Evolutionary conservation across 345 rosid genomes (phyloP).

Genomic region (Gossypium herbaceum): DNA sequence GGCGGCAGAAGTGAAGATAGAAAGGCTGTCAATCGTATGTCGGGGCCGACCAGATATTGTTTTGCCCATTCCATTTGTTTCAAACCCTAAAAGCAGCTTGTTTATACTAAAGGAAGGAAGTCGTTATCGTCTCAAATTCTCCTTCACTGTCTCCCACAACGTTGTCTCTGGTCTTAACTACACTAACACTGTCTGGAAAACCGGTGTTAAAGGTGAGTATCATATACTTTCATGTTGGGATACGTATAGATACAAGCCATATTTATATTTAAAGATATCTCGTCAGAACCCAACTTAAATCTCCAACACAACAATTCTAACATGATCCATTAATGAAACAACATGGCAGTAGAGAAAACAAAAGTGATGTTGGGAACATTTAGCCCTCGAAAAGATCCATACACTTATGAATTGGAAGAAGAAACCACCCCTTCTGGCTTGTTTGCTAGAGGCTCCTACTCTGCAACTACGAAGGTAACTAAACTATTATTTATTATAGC

Average conservation of each 20-base stretch:
- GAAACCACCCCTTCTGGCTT: conserved; percentile 76
- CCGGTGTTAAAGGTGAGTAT: conserved; percentile 57
- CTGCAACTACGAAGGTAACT: conserved; percentile 65
- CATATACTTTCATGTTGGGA: not conserved
- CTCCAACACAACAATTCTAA: too few species aligned
- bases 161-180: conserved; percentile 80
- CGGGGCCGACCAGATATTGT: conserved; percentile 56
- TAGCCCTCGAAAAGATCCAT: conserved; percentile 70
- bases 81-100: conserved; percentile 54
- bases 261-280: too few species aligned
- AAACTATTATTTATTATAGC: too few species aligned
- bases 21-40: conserved; percentile 48
- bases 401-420: conserved; percentile 53
- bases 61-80: conserved; percentile 48
- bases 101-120: conserved; percentile 74
- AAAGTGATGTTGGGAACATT: conserved; percentile 76
- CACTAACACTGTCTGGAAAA: conserved; percentile 73
- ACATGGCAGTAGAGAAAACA: conserved; percentile 46
- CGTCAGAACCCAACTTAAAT: too few species aligned
- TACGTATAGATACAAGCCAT: not conserved
- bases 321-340: not conserved
- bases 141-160: conserved; percentile 64
- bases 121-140: conserved; percentile 54
- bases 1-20: conserved; percentile 59
- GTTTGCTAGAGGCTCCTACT: conserved; percentile 69